A percentile compares a stretch with the other conserved stretches of the same genome.
phyloP scores from a whole-genome alignment of 495 filamentous ascomycete genomes.

The Lophiotrema nucula region DNA sequence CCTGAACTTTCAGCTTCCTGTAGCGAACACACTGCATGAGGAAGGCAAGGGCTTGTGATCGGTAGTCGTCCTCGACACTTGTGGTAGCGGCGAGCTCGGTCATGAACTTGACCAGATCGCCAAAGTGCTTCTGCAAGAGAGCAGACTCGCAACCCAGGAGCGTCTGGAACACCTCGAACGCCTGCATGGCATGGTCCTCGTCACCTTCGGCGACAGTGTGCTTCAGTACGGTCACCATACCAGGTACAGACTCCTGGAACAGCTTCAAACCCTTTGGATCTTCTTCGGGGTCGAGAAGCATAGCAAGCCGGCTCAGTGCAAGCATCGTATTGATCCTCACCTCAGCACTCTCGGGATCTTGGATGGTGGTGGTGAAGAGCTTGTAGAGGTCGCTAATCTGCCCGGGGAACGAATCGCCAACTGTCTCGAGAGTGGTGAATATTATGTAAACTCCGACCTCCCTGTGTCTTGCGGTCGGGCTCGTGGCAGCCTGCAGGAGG shows the following conservation, averaged over 20 bases:
- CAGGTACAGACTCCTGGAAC: slow-evolving; percentile 75
- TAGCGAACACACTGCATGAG: slow-evolving; percentile 88
- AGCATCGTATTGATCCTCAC: slow-evolving; percentile 94
- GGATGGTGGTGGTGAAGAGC: slow-evolving; percentile 83
- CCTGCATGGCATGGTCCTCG: slow-evolving; percentile 81
- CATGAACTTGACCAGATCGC: slow-evolving; percentile 91
- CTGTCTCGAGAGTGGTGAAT: slow-evolving; percentile 81
- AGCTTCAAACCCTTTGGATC: slow-evolving; percentile 66
- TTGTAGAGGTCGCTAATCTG: slow-evolving; percentile 73
- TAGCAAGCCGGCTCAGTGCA: slow-evolving; percentile 83
- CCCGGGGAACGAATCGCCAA: slow-evolving; percentile 75
- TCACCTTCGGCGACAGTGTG: slow-evolving; percentile 71
- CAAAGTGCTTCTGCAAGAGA: slow-evolving; percentile 81
- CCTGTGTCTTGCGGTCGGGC: slow-evolving; percentile 69
- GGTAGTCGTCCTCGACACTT: slow-evolving; percentile 73
- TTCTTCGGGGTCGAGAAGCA: slow-evolving; percentile 83
- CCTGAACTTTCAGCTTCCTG: slow-evolving; percentile 93
- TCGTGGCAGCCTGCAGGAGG: slow-evolving; percentile 70
- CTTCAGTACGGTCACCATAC: slow-evolving; percentile 89
- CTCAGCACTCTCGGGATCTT: slow-evolving; percentile 83
- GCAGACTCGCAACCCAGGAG: slow-evolving; percentile 84
- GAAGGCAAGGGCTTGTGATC: slow-evolving; percentile 88
- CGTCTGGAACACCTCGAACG: slow-evolving; percentile 97
- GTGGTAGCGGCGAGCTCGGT: slow-evolving; percentile 77
- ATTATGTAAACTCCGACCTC: slow-evolving; percentile 92